Percentiles rank a stretch among this genome's conserved stretches.
phyloP scores from a whole-genome alignment of 169 alveolate genomes.

The Sarcocystis neurona region DNA sequence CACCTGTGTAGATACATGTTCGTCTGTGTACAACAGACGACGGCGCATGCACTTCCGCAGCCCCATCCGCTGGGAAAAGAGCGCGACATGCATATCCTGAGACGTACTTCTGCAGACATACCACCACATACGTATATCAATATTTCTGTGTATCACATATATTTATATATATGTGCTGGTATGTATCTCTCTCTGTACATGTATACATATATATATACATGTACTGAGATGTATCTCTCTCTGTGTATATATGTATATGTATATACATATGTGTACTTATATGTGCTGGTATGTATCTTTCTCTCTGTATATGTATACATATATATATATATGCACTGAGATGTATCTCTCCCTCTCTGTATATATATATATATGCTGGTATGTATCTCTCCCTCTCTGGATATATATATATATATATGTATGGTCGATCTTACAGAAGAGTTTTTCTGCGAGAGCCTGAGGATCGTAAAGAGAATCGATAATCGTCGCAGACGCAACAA shows the following conservation, averaged over 20 bases:
- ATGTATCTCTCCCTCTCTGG: background rate
- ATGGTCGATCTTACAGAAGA: conserved; percentile 63
- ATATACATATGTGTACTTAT: background rate
- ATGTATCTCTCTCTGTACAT: no score
- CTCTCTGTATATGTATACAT: background rate
- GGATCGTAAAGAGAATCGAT: conserved; percentile 84
- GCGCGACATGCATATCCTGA: no score
- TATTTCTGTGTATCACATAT: no score
- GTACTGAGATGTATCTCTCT: background rate
- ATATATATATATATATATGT: background rate
- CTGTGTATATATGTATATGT: background rate
- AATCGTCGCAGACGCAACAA: conserved; percentile 53
- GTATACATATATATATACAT: no score
- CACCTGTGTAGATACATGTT: no score
- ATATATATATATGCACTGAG: background rate
- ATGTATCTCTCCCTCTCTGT: background rate
- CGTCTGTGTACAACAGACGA: no score
- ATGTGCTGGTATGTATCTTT: background rate
- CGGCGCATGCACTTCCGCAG: no score
- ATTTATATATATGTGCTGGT: no score
- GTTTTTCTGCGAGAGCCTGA: conserved; percentile 80
- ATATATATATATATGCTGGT: background rate
- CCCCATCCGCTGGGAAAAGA: no score
- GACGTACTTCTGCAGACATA: no score
- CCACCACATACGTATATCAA: no score